phyloP scores from a whole-genome alignment of 129 eudicot species.

The Glebionis coronaria region DNA sequence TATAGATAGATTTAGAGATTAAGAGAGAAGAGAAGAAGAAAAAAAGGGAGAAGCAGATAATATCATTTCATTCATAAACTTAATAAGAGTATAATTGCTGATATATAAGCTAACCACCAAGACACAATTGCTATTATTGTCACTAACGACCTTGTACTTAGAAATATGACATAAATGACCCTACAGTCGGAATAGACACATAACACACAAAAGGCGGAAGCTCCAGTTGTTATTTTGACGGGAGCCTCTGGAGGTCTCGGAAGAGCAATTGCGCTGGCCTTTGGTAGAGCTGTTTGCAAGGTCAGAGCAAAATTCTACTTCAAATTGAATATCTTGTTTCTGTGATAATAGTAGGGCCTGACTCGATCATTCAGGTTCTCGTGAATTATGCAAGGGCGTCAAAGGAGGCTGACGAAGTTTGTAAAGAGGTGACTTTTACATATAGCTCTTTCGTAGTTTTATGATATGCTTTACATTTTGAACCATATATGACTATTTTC shows the following conservation, averaged over 20 bases:
- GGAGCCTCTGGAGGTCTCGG: conserved; percentile 99
- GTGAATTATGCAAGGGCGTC: conserved; percentile 59
- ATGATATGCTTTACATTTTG: too few relatives aligned
- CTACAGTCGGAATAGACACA: too few relatives aligned
- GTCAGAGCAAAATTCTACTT: conserved; percentile 26
- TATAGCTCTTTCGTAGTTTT: background rate
- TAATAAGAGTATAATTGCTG: too few relatives aligned
- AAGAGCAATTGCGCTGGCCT: conserved; percentile 60
- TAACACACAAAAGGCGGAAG: conserved; percentile 47
- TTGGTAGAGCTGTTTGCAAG: conserved; percentile 90
- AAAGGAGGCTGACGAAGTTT: background rate
- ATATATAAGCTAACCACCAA: too few relatives aligned
- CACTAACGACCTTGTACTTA: too few relatives aligned
- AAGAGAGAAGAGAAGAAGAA: too few relatives aligned
- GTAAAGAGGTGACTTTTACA: background rate
- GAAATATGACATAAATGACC: too few relatives aligned
- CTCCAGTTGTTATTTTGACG: conserved; percentile 82
- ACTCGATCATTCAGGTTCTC: conserved; percentile 42
- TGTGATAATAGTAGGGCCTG: background rate
- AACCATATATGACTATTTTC: too few relatives aligned
- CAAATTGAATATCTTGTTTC: background rate
- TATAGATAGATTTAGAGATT: too few relatives aligned
- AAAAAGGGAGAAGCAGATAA: too few relatives aligned
- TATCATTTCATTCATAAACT: too few relatives aligned
- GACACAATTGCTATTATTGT: too few relatives aligned